Evolutionary conservation across 768 basidiomycete species (phyloP).

Genomic region (Boletus rubropictus): DNA sequence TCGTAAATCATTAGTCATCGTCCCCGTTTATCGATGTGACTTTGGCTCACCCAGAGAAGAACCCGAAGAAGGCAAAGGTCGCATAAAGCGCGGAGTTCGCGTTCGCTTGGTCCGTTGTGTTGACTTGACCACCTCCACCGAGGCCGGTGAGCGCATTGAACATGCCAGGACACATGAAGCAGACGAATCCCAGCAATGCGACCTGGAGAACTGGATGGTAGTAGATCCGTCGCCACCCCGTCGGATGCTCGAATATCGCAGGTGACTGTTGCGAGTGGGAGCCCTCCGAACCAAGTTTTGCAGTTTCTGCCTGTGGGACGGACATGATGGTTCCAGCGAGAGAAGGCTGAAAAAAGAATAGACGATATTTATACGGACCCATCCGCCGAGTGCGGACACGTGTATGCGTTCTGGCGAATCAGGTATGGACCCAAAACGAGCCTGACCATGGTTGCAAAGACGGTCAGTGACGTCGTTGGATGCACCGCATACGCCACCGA

Average conservation of each 20-base stretch:
- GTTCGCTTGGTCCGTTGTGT: conserved; percentile 58
- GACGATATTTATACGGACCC: conserved; percentile 1
- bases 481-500: too few species aligned
- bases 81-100: conserved; percentile 63
- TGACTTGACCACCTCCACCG: conserved; percentile 73
- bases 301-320: conserved; percentile 10
- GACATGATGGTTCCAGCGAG: conserved; percentile 14
- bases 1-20: background rate
- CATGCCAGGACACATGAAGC: conserved; percentile 57
- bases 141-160: conserved; percentile 79
- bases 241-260: conserved; percentile 41
- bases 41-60: conserved; percentile 59
- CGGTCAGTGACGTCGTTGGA: too few species aligned
- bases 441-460: too few species aligned
- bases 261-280: conserved; percentile 15
- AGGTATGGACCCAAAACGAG: background rate
- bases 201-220: conserved; percentile 44
- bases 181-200: conserved; percentile 57
- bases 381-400: background rate
- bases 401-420: background rate
- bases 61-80: conserved; percentile 54
- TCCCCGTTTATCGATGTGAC: background rate
- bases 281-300: conserved; percentile 20
- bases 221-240: conserved; percentile 50
- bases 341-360: background rate